Evolutionary conservation across 768 basidiomycete genomes (phyloP), one percentile per base, ranked within the genome.

Genomic region (Lentinula sp.): DNA sequence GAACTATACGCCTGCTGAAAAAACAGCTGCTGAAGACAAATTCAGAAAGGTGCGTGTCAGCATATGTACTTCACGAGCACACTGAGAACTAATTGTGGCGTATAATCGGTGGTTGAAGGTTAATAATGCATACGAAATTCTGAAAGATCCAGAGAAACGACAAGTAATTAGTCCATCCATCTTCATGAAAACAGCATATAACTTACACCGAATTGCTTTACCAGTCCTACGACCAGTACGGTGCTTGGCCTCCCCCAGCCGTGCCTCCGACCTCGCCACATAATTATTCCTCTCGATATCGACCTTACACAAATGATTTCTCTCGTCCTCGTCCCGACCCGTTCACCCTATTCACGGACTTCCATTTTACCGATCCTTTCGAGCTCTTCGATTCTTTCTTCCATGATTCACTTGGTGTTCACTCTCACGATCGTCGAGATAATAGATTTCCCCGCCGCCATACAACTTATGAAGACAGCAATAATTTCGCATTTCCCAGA

Each of bases 101-200:
- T 49, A 7, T 21, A 21, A 10, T 32, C 35, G 42, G 21, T 34
- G 53, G 48, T 4, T 35, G 5, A 51, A 91, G 86, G 81, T 91
- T 49, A 88, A 86, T 65, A 87, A 89, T 63, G 89, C 89, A 32
- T 92, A 91, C 66, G 89, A 92, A 69, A 81, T 93, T 2, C 71
- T 93, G 58, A 84, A 69, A 55, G 84, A 93, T 66, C 66, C 80
- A 1, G 72, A 80, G 57, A 91, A 81, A 61, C 83, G 88, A 55
- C 77, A 74, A 66, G 80, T 85, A 66, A 58, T 79, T 39, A 28
- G 66, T 8, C 23, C 28, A 6, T 53, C 1, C 16, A 51, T 51
- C n/a, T 51, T 59, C 2, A 28, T 52, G 42, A 16, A 28, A 42
- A 45, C 46, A 21, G 37, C 49, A 28, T 35, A 34, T 32, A 15